These are phyloP conservation scores for Aspergillus bombycis DNA, from an alignment of 2,329 filamentous ascomycete species.

Conservation along the genomic window DNA sequence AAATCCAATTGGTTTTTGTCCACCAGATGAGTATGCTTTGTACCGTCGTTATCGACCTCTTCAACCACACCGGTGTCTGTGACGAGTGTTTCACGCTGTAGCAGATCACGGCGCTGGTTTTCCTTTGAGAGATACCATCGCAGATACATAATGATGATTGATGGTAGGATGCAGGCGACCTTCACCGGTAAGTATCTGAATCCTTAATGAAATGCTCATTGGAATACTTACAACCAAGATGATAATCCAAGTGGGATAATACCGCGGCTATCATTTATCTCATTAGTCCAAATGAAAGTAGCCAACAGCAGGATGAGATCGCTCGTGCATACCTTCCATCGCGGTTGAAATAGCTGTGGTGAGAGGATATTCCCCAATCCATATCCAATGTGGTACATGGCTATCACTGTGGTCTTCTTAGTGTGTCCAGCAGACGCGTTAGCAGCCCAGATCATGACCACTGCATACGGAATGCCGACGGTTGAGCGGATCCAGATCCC, in stretches of 20 bases:
- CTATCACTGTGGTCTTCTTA: conserved; percentile 45
- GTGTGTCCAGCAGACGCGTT: conserved; percentile 46
- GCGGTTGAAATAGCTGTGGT: conserved; percentile 45
- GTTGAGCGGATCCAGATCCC: conserved; percentile 46
- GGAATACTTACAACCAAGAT: neutral
- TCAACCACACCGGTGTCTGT: neutral
- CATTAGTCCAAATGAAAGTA: neutral
- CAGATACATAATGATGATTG: conserved; percentile 45
- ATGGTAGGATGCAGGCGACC: conserved; percentile 44
- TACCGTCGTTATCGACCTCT: conserved; percentile 23
- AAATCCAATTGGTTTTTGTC: conserved; percentile 42
- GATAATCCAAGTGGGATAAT: neutral
- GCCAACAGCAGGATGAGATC: neutral
- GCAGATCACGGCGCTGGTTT: conserved; percentile 43
- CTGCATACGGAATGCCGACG: conserved; percentile 41
- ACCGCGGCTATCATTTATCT: neutral
- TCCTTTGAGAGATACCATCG: conserved; percentile 45
- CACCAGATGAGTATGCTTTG: conserved; percentile 33
- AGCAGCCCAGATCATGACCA: conserved; percentile 46
- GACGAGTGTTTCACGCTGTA: conserved; percentile 11
- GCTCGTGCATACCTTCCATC: conserved; percentile 29
- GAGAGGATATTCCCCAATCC: conserved; percentile 49
- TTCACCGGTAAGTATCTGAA: conserved; percentile 8
- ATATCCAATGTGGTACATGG: conserved; percentile 37
- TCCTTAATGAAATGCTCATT: neutral